Conservation (phyloP, 2,329 filamentous ascomycete genomes). For the Fusarium phyllophilum region DNA sequence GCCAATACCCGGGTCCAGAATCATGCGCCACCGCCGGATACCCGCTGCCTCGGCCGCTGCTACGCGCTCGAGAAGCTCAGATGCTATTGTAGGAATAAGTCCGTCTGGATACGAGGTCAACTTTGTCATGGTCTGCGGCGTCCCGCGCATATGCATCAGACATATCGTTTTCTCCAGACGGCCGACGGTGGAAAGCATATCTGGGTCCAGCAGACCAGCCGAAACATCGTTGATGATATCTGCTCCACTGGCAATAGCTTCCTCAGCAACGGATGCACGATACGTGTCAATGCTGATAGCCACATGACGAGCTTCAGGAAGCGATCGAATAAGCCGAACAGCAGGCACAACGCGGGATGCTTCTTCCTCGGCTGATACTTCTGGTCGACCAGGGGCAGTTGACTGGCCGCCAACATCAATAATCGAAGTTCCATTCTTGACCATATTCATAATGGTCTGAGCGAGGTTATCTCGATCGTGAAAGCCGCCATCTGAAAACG, state of each 20-base stretch:
- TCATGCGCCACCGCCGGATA: conserved; percentile 90
- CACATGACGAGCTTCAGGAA: conserved; percentile 70
- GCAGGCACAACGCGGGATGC: conserved; percentile 80
- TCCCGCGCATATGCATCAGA: conserved; percentile 95
- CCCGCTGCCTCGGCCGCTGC: conserved; percentile 81
- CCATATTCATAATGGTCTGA: conserved; percentile 68
- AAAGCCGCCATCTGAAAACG: conserved; percentile 89
- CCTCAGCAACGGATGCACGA: conserved; percentile 81
- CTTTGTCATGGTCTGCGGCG: conserved; percentile 80
- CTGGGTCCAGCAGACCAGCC: conserved; percentile 78
- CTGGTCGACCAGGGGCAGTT: conserved; percentile 78
- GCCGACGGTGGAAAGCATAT: conserved; percentile 86
- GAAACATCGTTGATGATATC: conserved; percentile 97
- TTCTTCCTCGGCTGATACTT: conserved; percentile 79
- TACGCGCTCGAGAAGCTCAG: conserved; percentile 77
- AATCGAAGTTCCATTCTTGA: conserved; percentile 79
- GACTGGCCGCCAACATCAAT: conserved; percentile 95
- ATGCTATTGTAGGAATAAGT: conserved; percentile 70
- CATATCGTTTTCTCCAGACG: conserved; percentile 80
- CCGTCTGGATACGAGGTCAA: conserved; percentile 75
- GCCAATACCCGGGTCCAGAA: conserved; percentile 92
- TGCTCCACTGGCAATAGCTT: conserved; percentile 80
- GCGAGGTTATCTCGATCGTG: conserved; percentile 67
- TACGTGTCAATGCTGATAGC: conserved; percentile 94
- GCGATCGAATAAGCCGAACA: conserved; percentile 76